Conservation (phyloP, 2,329 filamentous ascomycete species). For the Davidsoniella neocaledoniae region DNA sequence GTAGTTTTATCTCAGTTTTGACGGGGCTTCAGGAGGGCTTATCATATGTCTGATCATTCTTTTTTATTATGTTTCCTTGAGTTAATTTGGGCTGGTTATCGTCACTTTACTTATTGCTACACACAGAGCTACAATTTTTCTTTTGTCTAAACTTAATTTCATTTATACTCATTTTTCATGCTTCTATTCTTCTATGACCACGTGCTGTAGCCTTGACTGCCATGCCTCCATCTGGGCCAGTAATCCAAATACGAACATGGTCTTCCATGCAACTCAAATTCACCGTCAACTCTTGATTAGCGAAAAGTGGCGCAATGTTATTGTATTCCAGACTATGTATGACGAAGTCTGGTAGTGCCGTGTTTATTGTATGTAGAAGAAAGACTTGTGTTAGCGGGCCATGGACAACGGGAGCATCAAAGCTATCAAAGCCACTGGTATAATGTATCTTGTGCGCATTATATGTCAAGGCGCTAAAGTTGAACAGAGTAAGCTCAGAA, state of each 20-base stretch:
- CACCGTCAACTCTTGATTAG: conserved; percentile 50
- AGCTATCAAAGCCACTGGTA: conserved; percentile 53
- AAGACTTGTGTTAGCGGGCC: conserved; percentile 68
- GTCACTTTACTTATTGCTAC: no score
- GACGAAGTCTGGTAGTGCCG: conserved; percentile 14
- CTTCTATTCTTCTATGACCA: no score
- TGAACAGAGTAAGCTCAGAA: conserved; percentile 58
- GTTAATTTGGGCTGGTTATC: no score
- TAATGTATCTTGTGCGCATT: conserved; percentile 92
- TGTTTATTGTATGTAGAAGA: conserved; percentile 36
- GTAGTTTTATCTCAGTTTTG: no score
- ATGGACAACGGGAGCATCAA: conserved; percentile 64
- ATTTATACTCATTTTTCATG: no score
- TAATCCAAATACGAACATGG: conserved; percentile 42
- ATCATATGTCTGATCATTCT: neutral
- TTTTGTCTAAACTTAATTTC: no score
- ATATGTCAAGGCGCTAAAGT: conserved; percentile 79
- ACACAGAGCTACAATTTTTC: no score
- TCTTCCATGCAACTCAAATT: conserved; percentile 35
- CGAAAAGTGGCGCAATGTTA: conserved; percentile 70
- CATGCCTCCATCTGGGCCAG: conserved; percentile 41
- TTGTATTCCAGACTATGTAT: conserved; percentile 54
- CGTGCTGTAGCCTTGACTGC: conserved; percentile 40
- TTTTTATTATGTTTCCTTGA: neutral
- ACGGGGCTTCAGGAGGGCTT: neutral